Base-by-base conservation (phyloP, 2,329 filamentous ascomycete genomes). In the Gliomastix tumulicola region DNA sequence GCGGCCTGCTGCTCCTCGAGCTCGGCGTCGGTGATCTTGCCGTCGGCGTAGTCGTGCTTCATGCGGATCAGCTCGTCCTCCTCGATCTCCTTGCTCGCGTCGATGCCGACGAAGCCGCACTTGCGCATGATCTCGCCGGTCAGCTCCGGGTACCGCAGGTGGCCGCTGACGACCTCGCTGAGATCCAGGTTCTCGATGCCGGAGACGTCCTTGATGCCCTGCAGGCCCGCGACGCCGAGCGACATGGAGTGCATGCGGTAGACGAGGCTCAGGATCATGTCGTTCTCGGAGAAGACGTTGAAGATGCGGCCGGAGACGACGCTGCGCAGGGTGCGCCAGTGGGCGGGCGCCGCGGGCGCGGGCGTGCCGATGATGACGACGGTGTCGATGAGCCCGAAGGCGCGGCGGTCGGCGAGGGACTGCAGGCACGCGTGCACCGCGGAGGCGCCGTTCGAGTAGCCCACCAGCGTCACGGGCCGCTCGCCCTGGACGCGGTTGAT, bases 281-380 rank as follows among this genome's bases (percentile, higher is more conserved):
- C 89, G 41, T 92, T 89, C 36, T 82, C 79, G 3, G 86, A 90
- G 60, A 83, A 95, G 8, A 90, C 87, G 48, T 96, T 96, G 48
- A 94, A 83, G 7, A 95, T 71, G 39, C 84, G 76, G 3, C 89
- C 88, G 3, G 82, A 77, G 1, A 94, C 88, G 1, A 90, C 86
- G 31, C 76, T 78, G 21, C 87, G 77, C 46, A 94, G 77, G 25
- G 76, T 68, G 31, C 81, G 74, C 89, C 89, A 96, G 46, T 88
- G 78, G 2, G 70, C 69, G 1, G 74, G 60, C 31, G 82, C 75
- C 0, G 82, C 85, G 0, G 89, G 87, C 0, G 83, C 78, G 0
- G 89, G 87, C 0, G 86, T 74, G 3, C 89, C 89, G 39, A 96
- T 84, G 6, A 96, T 61, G 5, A 95, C 81, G 3, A 85, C 88